Evolutionary conservation across 768 basidiomycete species (phyloP).

Genomic region (Paxillus rubicundulus): DNA sequence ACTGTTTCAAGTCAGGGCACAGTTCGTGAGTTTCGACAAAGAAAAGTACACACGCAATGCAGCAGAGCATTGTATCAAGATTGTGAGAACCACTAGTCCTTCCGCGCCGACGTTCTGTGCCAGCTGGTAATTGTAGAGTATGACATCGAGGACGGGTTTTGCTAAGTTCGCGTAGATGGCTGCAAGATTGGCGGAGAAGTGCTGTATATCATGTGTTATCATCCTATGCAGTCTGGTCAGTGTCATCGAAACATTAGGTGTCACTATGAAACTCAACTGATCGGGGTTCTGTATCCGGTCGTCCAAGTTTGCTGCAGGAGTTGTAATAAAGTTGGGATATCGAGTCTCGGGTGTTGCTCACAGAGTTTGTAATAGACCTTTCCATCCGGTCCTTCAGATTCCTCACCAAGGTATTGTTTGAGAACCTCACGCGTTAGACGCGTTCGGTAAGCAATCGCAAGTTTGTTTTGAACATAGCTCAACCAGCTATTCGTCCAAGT

Average conservation of each 20-base stretch:
- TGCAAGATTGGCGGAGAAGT: conserved; percentile 85
- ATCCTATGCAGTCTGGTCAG: conserved; percentile 49
- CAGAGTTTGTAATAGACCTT: conserved; percentile 95
- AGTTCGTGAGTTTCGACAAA: background rate
- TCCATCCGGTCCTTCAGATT: conserved; percentile 58
- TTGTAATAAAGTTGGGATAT: conserved; percentile 5
- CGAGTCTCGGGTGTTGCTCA: conserved; percentile 32
- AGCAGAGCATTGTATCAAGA: conserved; percentile 82
- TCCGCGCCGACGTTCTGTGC: conserved; percentile 94
- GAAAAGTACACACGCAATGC: conserved; percentile 61
- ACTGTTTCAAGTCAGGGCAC: conserved; percentile 45
- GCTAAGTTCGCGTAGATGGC: conserved; percentile 94
- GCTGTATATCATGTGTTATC: conserved; percentile 94
- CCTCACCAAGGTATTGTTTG: conserved; percentile 78
- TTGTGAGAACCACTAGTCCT: conserved; percentile 76
- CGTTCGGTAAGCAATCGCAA: conserved; percentile 85
- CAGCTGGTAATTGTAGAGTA: conserved; percentile 94
- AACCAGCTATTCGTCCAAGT: conserved; percentile 94
- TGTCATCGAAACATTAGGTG: background rate
- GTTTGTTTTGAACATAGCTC: conserved; percentile 89
- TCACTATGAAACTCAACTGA: conserved; percentile 51
- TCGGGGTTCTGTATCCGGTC: conserved; percentile 96
- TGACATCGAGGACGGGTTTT: conserved; percentile 89
- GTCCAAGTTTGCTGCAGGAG: conserved; percentile 78
- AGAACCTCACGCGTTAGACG: conserved; percentile 83